phyloP scores from a whole-genome alignment of 768 basidiomycete genomes.

The Cyclocybe cylindracea region DNA sequence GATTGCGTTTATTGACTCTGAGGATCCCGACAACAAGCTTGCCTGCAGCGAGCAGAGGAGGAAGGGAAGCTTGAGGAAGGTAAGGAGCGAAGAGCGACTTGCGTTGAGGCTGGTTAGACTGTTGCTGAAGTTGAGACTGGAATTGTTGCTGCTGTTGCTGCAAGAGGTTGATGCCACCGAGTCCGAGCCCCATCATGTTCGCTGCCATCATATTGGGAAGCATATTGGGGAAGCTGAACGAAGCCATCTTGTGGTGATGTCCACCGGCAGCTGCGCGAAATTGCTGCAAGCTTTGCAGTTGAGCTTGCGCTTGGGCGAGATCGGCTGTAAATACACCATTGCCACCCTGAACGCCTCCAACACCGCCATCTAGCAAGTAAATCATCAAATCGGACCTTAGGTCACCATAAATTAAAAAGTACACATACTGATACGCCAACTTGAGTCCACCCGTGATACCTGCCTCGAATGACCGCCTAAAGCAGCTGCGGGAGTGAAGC shows the following conservation, averaged over 20 bases:
- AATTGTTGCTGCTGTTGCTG: constrained; percentile 96
- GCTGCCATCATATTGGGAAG: constrained; percentile 96
- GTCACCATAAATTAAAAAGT: background rate
- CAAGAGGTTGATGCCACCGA: constrained; percentile 80
- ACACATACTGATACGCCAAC: constrained; percentile 86
- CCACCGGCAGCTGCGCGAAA: constrained; percentile 95
- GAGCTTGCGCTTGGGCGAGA: constrained; percentile 95
- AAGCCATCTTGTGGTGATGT: constrained; percentile 95
- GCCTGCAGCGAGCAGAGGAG: constrained; percentile 93
- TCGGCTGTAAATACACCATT: constrained; percentile 69
- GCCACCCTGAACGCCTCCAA: constrained; percentile 64
- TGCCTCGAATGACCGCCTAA: constrained; percentile 76
- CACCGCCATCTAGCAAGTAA: constrained; percentile 62
- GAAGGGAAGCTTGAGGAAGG: constrained; percentile 95
- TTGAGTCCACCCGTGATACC: constrained; percentile 74
- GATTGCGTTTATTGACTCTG: constrained; percentile 96
- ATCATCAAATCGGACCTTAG: constrained; percentile 10
- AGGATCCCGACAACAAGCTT: constrained; percentile 97
- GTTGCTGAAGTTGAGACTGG: constrained; percentile 94
- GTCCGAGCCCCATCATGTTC: constrained; percentile 90
- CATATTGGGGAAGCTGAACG: constrained; percentile 98
- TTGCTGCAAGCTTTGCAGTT: constrained; percentile 92
- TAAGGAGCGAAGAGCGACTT: constrained; percentile 99
- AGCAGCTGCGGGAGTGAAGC: constrained; percentile 61
- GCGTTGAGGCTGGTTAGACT: constrained; percentile 89